Conservation (phyloP, 768 basidiomycete species). For the Trametes punicea region DNA sequence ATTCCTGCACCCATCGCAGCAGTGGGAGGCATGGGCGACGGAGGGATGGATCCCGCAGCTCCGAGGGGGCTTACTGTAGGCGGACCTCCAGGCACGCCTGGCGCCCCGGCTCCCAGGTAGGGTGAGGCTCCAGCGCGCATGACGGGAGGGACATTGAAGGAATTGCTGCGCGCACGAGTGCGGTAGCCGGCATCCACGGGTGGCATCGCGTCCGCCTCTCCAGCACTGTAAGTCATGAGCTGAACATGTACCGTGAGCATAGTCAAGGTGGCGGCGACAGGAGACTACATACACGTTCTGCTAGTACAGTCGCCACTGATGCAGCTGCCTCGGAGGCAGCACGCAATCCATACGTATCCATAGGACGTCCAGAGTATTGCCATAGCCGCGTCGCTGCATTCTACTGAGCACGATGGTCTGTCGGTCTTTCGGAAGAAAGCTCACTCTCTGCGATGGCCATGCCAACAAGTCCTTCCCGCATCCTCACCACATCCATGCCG, state of each 20-base stretch:
- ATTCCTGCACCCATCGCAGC: not conserved
- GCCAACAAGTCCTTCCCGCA: slow-evolving; percentile 63
- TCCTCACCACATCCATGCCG: slow-evolving; percentile 52
- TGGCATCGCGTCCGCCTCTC: not conserved
- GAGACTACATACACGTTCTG: slow-evolving; percentile 10
- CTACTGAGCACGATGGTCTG: too few relatives aligned
- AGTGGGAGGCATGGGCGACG: not conserved
- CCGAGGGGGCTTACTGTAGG: not conserved
- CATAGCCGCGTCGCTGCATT: slow-evolving; percentile 60
- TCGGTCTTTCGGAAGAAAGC: not conserved
- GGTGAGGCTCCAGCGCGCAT: slow-evolving; percentile 3
- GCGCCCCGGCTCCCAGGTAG: not conserved
- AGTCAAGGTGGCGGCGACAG: not conserved
- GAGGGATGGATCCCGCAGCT: not conserved
- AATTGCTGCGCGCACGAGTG: slow-evolving; percentile 5
- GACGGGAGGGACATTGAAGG: slow-evolving; percentile 3
- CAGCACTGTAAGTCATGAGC: not conserved
- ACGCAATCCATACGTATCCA: slow-evolving; percentile 44
- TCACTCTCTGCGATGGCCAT: slow-evolving; percentile 71
- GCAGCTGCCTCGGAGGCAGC: slow-evolving; percentile 63
- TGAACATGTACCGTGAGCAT: not conserved
- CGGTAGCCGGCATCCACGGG: not conserved
- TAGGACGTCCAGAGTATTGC: slow-evolving; percentile 43
- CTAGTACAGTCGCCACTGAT: slow-evolving; percentile 45
- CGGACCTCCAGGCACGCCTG: not conserved